Evolutionary conservation across 2,329 filamentous ascomycete species (phyloP), one percentile per base, ranked within the genome.

Genomic region (Phialocephala sp.): DNA sequence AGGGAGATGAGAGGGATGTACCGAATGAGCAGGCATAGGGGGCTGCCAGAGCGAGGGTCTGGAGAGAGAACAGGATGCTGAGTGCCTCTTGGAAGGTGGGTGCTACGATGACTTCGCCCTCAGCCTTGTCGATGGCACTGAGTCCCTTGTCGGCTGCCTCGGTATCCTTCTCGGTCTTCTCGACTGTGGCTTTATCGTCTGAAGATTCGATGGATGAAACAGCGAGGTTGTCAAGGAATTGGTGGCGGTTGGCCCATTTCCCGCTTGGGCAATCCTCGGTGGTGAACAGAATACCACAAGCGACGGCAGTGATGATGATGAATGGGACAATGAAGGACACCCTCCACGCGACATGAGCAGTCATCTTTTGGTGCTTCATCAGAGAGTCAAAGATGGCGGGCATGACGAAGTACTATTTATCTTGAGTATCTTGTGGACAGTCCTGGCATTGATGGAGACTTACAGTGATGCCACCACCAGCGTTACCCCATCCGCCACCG

Each of bases 271-370:
- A 94, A 74, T 97, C 94, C 1, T 91, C 87, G 73, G 91, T 94
- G 15, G 91, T 80, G 37, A 93, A 76, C 2, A 96, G 78, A 80
- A 97, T 89, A 20, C 82, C 80, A n/a, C 91, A 72, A 12, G 89
- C 91, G 8, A 89, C 87, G 32, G 78, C 74, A 15, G 89, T 82
- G 76, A 94, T 90, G 71, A 94, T 85, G 71, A 94, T 85, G 67
- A 95, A 91, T 0, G 93, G 93, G 5, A 96, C 90, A 67, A 97
- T 81, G 76, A 96, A 97, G 3, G 92, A 86, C 0, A 97, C 86
- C 24, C 93, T 86, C 93, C 93, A 97, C 2, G 93, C 91, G 50
- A 88, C 84, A 71, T 91, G 88, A 4, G 87, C 79, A 0, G 83
- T 80, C 63, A 94, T 81, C 5, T 88, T 86, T 60, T 83, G 83